Conservation (phyloP, 192 early-diverging fungal species). For the Coemansia sp. region DNA sequence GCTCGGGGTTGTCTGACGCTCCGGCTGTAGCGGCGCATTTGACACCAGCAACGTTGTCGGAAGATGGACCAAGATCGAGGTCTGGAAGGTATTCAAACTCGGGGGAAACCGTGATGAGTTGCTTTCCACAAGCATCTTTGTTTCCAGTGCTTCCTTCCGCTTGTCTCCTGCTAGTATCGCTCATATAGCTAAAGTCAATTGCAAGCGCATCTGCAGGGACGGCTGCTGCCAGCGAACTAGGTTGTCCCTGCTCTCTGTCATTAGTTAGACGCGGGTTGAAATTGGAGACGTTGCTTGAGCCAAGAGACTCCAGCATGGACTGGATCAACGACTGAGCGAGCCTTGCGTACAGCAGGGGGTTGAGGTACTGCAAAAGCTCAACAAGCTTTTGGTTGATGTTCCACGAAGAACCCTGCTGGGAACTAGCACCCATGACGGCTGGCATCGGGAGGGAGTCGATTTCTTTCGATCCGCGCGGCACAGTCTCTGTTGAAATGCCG, state of each 20-base stretch:
- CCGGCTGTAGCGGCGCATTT: background rate
- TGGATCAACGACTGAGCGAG: slow-evolving; percentile 39
- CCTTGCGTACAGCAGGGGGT: slow-evolving; percentile 52
- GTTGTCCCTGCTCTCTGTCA: background rate
- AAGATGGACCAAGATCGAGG: slow-evolving; percentile 5
- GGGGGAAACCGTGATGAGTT: slow-evolving; percentile 25
- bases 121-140: background rate
- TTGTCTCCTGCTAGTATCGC: background rate
- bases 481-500: background rate
- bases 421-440: slow-evolving; percentile 24
- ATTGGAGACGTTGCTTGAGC: background rate
- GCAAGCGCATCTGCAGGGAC: slow-evolving; percentile 27
- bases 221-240: background rate
- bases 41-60: background rate
- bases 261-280: slow-evolving; percentile 12
- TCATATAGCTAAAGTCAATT: slow-evolving; percentile 20
- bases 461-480: slow-evolving; percentile 12
- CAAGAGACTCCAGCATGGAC: slow-evolving; percentile 31
- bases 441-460: slow-evolving; percentile 26
- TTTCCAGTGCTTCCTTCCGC: background rate
- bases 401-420: background rate
- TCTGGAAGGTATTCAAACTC: slow-evolving; percentile 22
- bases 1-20: background rate
- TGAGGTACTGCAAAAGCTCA: slow-evolving; percentile 40
- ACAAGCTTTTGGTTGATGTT: slow-evolving; percentile 22